These are phyloP conservation scores for Vitis riparia DNA, from an alignment of 164 flowering plant genomes.

Conservation along the genomic window DNA sequence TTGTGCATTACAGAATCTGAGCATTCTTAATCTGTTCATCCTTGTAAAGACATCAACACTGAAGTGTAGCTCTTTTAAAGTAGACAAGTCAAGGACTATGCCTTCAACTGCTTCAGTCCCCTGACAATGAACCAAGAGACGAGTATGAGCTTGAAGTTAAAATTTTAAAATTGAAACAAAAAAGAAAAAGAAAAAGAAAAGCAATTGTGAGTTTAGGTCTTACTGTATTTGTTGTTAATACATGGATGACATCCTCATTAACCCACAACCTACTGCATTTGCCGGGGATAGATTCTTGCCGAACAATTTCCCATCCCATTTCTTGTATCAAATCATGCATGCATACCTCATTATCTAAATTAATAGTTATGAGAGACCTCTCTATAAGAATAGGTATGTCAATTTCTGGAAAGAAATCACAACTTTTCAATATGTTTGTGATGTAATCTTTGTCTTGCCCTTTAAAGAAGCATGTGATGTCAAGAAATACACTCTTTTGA, in stretches of 20 bases:
- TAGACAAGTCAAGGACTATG: constrained; percentile 1
- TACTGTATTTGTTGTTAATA: constrained; percentile 14
- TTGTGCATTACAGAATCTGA: not conserved
- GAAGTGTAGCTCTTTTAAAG: not conserved
- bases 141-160: not conserved
- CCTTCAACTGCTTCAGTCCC: constrained; percentile 21
- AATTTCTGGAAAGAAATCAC: constrained; percentile 2
- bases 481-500: not conserved
- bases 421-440: not conserved
- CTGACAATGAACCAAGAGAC: constrained; percentile 1
- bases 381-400: not conserved
- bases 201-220: constrained; percentile 1
- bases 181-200: not conserved
- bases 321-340: constrained; percentile 10
- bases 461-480: constrained; percentile 2
- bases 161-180: not conserved
- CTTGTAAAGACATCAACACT: constrained; percentile 4
- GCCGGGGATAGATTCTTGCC: not conserved
- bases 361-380: not conserved
- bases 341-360: not conserved
- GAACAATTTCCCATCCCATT: constrained; percentile 4
- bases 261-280: constrained; percentile 1
- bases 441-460: constrained; percentile 1
- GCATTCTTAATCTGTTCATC: constrained; percentile 15
- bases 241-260: constrained; percentile 1